Evolutionary conservation across 106 monocot species (phyloP).

Genomic region (Gastrodia elata): DNA sequence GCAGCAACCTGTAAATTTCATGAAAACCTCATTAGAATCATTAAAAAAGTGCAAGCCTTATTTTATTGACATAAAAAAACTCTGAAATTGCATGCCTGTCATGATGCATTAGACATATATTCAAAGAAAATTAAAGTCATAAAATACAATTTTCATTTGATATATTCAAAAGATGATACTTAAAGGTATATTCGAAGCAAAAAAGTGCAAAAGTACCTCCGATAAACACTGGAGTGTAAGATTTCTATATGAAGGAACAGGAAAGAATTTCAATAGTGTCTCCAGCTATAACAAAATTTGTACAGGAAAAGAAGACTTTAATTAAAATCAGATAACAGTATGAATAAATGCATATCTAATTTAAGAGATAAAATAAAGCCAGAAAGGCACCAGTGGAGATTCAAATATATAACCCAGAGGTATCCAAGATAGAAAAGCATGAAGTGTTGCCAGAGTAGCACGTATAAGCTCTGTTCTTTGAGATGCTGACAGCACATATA

Average conservation of each 20-base stretch:
- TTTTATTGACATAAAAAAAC: not conserved
- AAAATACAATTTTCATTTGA: not conserved
- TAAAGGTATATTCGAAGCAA: conserved; percentile 4
- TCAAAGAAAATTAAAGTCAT: not conserved
- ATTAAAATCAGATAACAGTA: not conserved
- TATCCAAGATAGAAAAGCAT: conserved; percentile 99
- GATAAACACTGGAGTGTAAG: conserved; percentile 96
- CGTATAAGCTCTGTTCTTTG: conserved; percentile 91
- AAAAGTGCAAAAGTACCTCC: conserved; percentile 41
- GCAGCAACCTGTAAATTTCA: conserved; percentile 63
- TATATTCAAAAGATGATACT: not conserved
- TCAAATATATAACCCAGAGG: conserved; percentile 97
- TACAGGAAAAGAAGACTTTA: not conserved
- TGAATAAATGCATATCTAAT: not conserved
- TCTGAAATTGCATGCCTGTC: not conserved
- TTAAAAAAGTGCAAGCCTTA: not conserved
- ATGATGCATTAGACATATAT: not conserved
- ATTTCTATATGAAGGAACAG: conserved; percentile 80
- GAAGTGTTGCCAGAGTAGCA: conserved; percentile 86
- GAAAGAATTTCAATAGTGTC: conserved; percentile 82
- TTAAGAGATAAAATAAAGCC: not conserved
- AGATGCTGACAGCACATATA: conserved; percentile 88
- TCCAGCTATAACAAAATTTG: conserved; percentile 56
- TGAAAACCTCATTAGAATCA: not conserved
- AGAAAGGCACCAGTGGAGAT: conserved; percentile 66